Conservation (phyloP, 1,139 yeast genomes). For the Wickerhamomyces sp. region DNA sequence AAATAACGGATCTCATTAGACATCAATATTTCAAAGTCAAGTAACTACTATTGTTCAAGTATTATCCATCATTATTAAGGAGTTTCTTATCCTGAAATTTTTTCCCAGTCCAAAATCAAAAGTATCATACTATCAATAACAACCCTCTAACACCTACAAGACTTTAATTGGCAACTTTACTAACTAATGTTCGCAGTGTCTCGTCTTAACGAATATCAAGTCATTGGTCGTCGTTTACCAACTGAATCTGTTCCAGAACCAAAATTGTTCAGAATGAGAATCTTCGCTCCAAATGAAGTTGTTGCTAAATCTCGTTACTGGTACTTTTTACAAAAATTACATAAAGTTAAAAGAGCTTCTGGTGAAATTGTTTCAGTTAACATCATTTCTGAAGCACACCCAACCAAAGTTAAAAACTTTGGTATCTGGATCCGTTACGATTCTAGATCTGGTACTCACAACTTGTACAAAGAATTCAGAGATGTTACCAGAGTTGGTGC, state of each 20-base stretch:
- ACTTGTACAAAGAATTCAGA: conserved; percentile 99
- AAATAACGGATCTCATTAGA: too few species aligned
- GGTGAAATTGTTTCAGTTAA: conserved; percentile 98
- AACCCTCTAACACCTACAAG: too few species aligned
- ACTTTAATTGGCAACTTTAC: conserved; percentile 7
- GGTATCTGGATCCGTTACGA: conserved; percentile 99
- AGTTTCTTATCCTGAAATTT: too few species aligned
- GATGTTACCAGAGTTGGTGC: conserved; percentile 99
- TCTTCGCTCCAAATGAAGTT: conserved; percentile 98
- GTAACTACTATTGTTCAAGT: too few species aligned
- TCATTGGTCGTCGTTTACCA: conserved; percentile 99
- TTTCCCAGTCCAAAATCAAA: too few species aligned
- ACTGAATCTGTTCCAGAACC: conserved; percentile 99
- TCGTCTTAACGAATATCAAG: conserved; percentile 99
- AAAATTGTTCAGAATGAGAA: conserved; percentile 99
- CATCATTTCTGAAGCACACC: conserved; percentile 89
- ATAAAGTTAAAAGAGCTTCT: conserved; percentile 99
- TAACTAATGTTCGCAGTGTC: conserved; percentile 44
- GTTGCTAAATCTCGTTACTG: conserved; percentile 99
- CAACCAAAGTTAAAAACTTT: conserved; percentile 99
- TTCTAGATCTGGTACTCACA: conserved; percentile 99
- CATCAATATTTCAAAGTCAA: too few species aligned
- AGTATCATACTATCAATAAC: too few species aligned
- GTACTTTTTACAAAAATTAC: conserved; percentile 99
- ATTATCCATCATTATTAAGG: too few species aligned